Conservation (phyloP, 1,139 yeast genomes). For the Geotrichum siamense region DNA sequence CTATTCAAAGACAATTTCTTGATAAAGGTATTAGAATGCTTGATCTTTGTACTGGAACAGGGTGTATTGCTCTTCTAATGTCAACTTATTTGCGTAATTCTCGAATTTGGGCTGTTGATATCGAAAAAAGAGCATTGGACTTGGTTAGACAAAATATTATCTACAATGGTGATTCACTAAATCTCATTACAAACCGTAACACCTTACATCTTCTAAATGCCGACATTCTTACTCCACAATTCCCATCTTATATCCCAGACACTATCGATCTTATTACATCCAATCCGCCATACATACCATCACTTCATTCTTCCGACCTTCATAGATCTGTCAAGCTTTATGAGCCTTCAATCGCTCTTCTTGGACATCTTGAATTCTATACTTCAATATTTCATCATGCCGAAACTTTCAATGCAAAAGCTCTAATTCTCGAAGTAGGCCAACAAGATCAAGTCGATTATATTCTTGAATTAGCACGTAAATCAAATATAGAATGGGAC, state of each 20-base stretch:
- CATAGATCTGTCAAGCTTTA: slow-evolving; percentile 57
- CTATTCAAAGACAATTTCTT: slow-evolving; percentile 23
- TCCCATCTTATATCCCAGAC: slow-evolving; percentile 1
- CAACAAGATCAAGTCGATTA: slow-evolving; percentile 32
- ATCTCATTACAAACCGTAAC: background rate
- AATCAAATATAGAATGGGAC: slow-evolving; percentile 1
- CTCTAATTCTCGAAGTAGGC: slow-evolving; percentile 44
- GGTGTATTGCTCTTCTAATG: slow-evolving; percentile 65
- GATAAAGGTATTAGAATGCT: slow-evolving; percentile 34
- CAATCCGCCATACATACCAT: slow-evolving; percentile 85
- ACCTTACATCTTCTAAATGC: slow-evolving; percentile 13
- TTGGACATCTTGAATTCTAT: slow-evolving; percentile 72
- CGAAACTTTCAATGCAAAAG: slow-evolving; percentile 39
- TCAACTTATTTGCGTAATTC: slow-evolving; percentile 22
- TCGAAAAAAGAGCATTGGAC: slow-evolving; percentile 47
- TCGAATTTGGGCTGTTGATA: slow-evolving; percentile 50
- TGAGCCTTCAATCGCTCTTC: slow-evolving; percentile 72
- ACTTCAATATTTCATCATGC: slow-evolving; percentile 44
- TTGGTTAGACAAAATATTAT: slow-evolving; percentile 45
- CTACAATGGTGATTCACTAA: slow-evolving; percentile 14
- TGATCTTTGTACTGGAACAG: slow-evolving; percentile 88
- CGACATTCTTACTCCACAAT: slow-evolving; percentile 23
- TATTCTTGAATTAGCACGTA: slow-evolving; percentile 18
- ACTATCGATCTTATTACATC: slow-evolving; percentile 53
- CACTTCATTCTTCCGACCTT: slow-evolving; percentile 35